phyloP scores from a whole-genome alignment of 495 filamentous ascomycete genomes.

The Lasiosphaeria ovina region DNA sequence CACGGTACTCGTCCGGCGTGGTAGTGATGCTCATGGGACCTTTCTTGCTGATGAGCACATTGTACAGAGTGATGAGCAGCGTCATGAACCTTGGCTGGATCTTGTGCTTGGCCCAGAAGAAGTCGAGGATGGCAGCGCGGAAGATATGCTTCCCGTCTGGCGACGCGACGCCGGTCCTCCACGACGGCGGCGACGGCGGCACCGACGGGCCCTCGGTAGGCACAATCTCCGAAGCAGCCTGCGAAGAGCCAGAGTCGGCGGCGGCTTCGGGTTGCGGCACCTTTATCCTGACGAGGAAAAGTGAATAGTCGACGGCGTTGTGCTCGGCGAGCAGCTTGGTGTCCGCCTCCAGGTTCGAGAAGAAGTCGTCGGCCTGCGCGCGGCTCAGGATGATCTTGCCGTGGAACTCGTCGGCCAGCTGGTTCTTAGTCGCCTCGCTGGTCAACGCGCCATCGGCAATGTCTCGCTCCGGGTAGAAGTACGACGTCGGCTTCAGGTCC shows the following conservation, averaged over 20 bases:
- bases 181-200: conserved; percentile 40
- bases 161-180: conserved; percentile 57
- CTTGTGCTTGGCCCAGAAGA: conserved; percentile 71
- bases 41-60: conserved; percentile 49
- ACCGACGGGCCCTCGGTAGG: conserved; percentile 28
- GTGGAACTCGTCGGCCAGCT: conserved; percentile 60
- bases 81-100: conserved; percentile 61
- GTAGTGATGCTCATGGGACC: conserved; percentile 73
- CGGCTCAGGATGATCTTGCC: conserved; percentile 59
- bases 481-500: conserved; percentile 68
- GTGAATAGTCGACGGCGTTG: conserved; percentile 68
- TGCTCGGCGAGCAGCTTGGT: conserved; percentile 57
- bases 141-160: conserved; percentile 64
- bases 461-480: conserved; percentile 71
- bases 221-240: conserved; percentile 16
- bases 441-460: conserved; percentile 58
- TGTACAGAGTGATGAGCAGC: conserved; percentile 58
- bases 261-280: conserved; percentile 15
- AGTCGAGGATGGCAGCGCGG: conserved; percentile 61
- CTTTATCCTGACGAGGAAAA: conserved; percentile 61
- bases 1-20: conserved; percentile 60
- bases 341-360: conserved; percentile 50
- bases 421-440: conserved; percentile 55
- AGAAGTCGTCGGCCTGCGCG: conserved; percentile 51
- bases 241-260: conserved; percentile 22